Base-by-base conservation (phyloP, 495 filamentous ascomycete species). In the Neurospora sp. region DNA sequence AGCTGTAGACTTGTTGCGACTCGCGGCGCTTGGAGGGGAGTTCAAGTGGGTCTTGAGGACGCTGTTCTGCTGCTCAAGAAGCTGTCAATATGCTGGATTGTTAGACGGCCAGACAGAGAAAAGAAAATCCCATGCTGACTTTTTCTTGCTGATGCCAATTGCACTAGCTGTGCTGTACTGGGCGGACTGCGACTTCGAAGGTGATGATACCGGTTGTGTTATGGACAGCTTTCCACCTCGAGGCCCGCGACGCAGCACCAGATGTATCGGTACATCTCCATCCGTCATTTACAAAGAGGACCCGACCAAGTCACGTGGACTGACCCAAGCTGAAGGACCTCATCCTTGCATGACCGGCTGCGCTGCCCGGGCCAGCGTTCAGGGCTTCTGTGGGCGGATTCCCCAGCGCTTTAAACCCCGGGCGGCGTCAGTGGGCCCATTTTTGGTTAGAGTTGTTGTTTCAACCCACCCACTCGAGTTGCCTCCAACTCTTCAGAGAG, bases 181-280 rank as follows among this genome's bases (percentile, higher is more conserved):
- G 54, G 54, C 5, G 23, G 54, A 62, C 23, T 16, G 23, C 54
- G 7, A 31, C 2, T 38, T 40, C 46, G 70, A 54, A 20, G 42
- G 20, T 27, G n/a, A 70, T 70, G 74, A 20, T 69, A 70, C 14
- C 72, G 76, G 70, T 77, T 60, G 54, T 31, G 73, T 54, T 78
- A 72, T 79, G 78, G 78, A 76, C 78, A 79, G 78, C 78, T 79
- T 79, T 78, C 76, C 73, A 62, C 42, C 69, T 71, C 39, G 12
- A 73, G 73, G 37, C 38, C 54, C 70, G 69, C 71, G 41, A 49
- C 20, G 42, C 16, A 39, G 66, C 37, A 12, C 27, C 40, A 39
- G 62, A 74, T 69, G 76, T 76, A 76, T 72, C 54, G 69, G 71
- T 73, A 76, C 71, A 7, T 37, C 66, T 40, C 40, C 39, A 20